These are phyloP conservation scores for Xylaria arbuscula DNA, from an alignment of 2,329 filamentous ascomycete genomes.

Conservation along the genomic window DNA sequence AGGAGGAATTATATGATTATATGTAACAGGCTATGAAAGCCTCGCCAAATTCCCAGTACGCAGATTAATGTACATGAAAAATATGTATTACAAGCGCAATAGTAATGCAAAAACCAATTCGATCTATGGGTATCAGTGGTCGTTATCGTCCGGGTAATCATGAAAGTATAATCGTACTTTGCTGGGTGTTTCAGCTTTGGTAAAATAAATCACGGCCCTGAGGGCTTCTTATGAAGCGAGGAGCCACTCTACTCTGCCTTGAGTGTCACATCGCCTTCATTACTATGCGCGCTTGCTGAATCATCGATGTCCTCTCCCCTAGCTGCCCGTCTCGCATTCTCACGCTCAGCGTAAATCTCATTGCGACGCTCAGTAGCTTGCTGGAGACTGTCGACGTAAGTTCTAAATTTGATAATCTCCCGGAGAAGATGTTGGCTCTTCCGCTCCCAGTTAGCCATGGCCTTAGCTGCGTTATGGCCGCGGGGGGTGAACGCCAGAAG, in stretches of 20 bases:
- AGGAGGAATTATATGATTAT: background rate
- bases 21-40: background rate
- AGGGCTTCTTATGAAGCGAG: background rate
- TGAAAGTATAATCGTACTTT: conserved; percentile 16
- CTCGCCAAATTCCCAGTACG: background rate
- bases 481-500: conserved; percentile 88
- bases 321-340: conserved; percentile 61
- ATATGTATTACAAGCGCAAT: conserved; percentile 16
- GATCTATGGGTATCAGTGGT: conserved; percentile 40
- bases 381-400: conserved; percentile 88
- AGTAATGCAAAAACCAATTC: conserved; percentile 26
- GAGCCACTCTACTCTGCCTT: conserved; percentile 34
- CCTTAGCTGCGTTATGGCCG: conserved; percentile 81
- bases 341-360: conserved; percentile 74
- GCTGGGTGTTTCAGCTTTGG: background rate
- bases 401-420: conserved; percentile 96
- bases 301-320: conserved; percentile 59
- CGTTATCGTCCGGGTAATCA: conserved; percentile 30
- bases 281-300: conserved; percentile 38
- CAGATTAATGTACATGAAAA: conserved; percentile 24
- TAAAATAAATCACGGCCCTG: background rate
- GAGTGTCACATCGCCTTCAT: conserved; percentile 37
- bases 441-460: conserved; percentile 96
- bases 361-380: conserved; percentile 76
- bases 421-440: conserved; percentile 91